Base-by-base conservation (phyloP, 2,329 filamentous ascomycete species). In the Sphaceloma murrayae region DNA sequence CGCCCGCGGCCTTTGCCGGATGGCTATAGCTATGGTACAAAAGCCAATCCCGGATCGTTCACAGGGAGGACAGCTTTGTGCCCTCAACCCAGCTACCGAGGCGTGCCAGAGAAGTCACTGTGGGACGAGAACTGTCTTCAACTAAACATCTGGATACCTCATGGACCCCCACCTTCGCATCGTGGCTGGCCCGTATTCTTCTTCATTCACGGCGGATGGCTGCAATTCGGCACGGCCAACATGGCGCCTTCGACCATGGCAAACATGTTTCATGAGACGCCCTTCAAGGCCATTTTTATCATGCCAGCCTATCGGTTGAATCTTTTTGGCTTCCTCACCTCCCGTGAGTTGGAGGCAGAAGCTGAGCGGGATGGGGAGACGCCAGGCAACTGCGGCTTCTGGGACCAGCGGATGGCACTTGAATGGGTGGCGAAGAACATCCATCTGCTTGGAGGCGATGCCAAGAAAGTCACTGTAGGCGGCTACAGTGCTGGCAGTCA, bases 401-500 rank as follows among this genome's bases (percentile, higher is more conserved):
- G 72, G 72, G 73, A 77, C 47, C 73, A 75, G 50, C 62, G 73
- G 8, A 52, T 68, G 17, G 73, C 73, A 2, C 58, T 76, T 5
- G 70, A 76, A 54, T 77, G 73, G 73, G 73, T 69, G 4, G 62
- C 63, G 48, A 66, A 69, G 43, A 69, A 73, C 46, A 66, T 73
- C 43, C 58, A 52, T 24, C 63, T 67, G n/a, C 74, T 75, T 47
- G 68, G 69, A 1, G 73, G 72, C 3, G 61, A 75, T 53, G 53
- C 62, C 0, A 55, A 56, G 2, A 70, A 72, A 44, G 72, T 76
- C 44, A 75, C 72, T 0, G 60, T 76, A 14, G 67, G 60, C 2
- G 73, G 74, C 2, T 77, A 77, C 51, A 75, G 71, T 3, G 74
- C 74, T 1, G 73, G 63, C 62, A 53, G 71, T 2, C 71, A 77